Conservation (phyloP, 176 grass and related monocot species). For the Eragrostis nindensis region DNA sequence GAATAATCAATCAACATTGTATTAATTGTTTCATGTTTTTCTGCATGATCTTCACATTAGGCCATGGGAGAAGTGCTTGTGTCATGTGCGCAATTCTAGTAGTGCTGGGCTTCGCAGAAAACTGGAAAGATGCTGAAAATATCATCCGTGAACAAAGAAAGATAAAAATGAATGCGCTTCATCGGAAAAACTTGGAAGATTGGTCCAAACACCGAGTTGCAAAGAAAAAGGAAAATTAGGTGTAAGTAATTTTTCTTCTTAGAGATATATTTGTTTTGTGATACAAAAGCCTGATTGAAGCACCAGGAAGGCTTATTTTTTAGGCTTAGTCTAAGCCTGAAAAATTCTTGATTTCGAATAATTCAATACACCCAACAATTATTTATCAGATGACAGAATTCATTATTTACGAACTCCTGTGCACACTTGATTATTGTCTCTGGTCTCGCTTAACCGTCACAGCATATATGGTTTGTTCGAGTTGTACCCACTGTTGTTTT, state of each 20-base stretch:
- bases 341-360: slow-evolving; percentile 37
- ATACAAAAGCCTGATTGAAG: slow-evolving; percentile 36
- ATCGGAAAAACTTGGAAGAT: slow-evolving; percentile 75
- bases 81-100: slow-evolving; percentile 86
- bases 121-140: slow-evolving; percentile 82
- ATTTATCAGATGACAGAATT: slow-evolving; percentile 14
- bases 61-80: slow-evolving; percentile 91
- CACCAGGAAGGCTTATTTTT: slow-evolving; percentile 4
- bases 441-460: neutral
- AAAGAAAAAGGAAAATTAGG: slow-evolving; percentile 48
- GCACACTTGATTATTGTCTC: neutral
- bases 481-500: neutral
- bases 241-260: slow-evolving; percentile 21
- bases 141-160: slow-evolving; percentile 68
- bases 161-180: slow-evolving; percentile 87
- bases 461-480: neutral
- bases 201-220: slow-evolving; percentile 61
- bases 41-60: slow-evolving; percentile 28
- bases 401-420: neutral
- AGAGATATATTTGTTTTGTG: slow-evolving; percentile 11
- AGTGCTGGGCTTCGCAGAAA: slow-evolving; percentile 57
- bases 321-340: neutral
- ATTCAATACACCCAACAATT: slow-evolving; percentile 1
- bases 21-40: slow-evolving; percentile 14
- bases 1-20: too few relatives aligned